Evolutionary conservation across 805 yeast genomes (phyloP), one percentile per base, ranked within the genome.

Genomic region (Blastobotrys peoriensis): DNA sequence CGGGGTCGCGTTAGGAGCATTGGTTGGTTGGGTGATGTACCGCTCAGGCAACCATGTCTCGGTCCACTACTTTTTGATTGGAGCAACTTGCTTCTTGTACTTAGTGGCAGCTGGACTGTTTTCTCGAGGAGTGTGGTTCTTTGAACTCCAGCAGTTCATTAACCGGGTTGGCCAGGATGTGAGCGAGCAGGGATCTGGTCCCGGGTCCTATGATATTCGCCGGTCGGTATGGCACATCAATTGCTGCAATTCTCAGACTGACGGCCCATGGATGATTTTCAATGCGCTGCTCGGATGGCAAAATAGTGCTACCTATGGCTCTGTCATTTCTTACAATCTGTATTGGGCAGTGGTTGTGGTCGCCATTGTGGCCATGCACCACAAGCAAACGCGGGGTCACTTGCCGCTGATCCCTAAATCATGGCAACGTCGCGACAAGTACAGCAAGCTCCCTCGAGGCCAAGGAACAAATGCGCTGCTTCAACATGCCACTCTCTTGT

Each of bases 271-370:
- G 95, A 86, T 87, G 95, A 69, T 88, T 28, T 72, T 85, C 56
- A 86, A 89, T 28, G 96, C 95, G 1, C 69, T 88, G 3, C 73
- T 88, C 41, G 97, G 97, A 1, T 88, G 97, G 97, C 87, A 93
- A 10, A 88, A 88, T 61, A 78, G 89, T 51, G 96, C 96, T 2
- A 88, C 97, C 0, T 86, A 83, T 59, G 95, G 94, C 3, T 84
- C 95, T 17, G 88, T 88, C 0, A 61, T 74, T 3, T 76, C 88
- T 40, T 88, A 88, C 65, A 73, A 76, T 49, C 44, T 70, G 0
- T 88, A 82, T 62, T 88, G 96, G 97, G 23, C 68, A 1, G 61
- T 65, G 3, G 60, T 76, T 2, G 66, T 74, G 20, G 46, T 47
- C 2, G 70, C 77, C 5, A 68, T 82, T 22, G 51, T 64, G 1